phyloP scores from a whole-genome alignment of 371 early-diverging fungal species.

The Rhizopus sp. region DNA sequence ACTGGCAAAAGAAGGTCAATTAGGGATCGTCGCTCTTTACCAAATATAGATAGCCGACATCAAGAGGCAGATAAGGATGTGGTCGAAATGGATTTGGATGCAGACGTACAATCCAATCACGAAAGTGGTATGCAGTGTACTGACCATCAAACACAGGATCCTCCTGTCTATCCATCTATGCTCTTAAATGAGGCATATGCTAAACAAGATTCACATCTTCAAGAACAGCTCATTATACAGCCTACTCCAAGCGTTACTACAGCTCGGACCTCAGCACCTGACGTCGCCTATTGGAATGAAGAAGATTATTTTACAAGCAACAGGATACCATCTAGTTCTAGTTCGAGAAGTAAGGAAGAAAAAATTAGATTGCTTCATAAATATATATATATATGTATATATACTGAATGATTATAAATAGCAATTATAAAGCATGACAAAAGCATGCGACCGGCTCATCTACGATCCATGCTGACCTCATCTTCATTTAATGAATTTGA shows the following conservation, averaged over 20 bases:
- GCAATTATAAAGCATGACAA: slow-evolving; percentile 6
- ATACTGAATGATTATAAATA: background rate
- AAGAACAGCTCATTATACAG: background rate
- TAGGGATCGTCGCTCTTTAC: slow-evolving; percentile 21
- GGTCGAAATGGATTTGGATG: slow-evolving; percentile 37
- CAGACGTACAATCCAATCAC: background rate
- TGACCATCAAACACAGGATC: background rate
- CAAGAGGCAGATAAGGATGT: slow-evolving; percentile 44
- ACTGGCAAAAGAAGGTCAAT: slow-evolving; percentile 20
- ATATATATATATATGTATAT: no score
- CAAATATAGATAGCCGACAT: slow-evolving; percentile 7
- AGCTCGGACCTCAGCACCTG: slow-evolving; percentile 9
- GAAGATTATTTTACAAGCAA: slow-evolving; percentile 17
- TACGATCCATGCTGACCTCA: slow-evolving; percentile 13
- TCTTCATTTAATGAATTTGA: slow-evolving; percentile 16
- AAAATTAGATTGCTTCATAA: background rate
- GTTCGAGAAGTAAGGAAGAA: background rate
- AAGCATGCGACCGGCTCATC: background rate
- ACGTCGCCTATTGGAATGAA: slow-evolving; percentile 7
- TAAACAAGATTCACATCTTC: background rate
- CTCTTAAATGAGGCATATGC: slow-evolving; percentile 22
- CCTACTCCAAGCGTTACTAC: background rate
- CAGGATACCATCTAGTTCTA: background rate
- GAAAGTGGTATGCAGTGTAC: background rate
- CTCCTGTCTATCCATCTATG: slow-evolving; percentile 37